Conservation (phyloP, 805 yeast genomes). For the Candida qinlingensis region DNA sequence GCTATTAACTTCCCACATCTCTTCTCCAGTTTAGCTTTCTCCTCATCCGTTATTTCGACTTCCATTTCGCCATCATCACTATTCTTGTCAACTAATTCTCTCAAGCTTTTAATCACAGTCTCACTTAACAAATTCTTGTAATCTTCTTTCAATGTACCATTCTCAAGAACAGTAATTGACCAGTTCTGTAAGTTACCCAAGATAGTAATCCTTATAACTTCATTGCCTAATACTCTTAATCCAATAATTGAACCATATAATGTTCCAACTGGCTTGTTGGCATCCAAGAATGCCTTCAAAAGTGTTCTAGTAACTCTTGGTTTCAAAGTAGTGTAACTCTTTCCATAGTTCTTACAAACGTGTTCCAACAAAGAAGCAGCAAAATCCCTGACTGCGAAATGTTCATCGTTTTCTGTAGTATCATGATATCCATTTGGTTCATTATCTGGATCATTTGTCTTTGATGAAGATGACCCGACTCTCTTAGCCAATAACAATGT, state of each 20-base stretch:
- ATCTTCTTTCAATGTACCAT: conserved; percentile 27
- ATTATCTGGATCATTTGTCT: not conserved
- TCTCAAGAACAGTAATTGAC: conserved; percentile 53
- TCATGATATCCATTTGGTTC: not conserved
- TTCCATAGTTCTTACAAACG: conserved; percentile 74
- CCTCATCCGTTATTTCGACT: conserved; percentile 31
- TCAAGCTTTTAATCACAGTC: conserved; percentile 50
- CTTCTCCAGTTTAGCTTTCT: conserved; percentile 39
- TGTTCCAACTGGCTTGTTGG: conserved; percentile 79
- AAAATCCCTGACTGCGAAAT: conserved; percentile 69
- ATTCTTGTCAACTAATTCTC: conserved; percentile 36
- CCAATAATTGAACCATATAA: conserved; percentile 91
- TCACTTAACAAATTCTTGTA: conserved; percentile 46
- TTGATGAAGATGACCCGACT: conserved; percentile 48
- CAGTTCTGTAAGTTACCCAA: conserved; percentile 83
- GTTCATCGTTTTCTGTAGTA: conserved; percentile 25
- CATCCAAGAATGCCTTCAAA: conserved; percentile 82
- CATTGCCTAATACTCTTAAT: conserved; percentile 75
- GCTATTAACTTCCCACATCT: conserved; percentile 62
- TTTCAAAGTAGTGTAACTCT: conserved; percentile 80
- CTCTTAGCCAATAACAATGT: conserved; percentile 85
- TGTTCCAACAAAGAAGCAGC: conserved; percentile 80
- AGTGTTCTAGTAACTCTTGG: conserved; percentile 93
- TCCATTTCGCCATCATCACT: conserved; percentile 30
- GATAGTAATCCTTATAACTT: conserved; percentile 77